Evolutionary conservation across 805 yeast species (phyloP), one percentile per base, ranked within the genome.

Genomic region (Monosporozyma siamensis): DNA sequence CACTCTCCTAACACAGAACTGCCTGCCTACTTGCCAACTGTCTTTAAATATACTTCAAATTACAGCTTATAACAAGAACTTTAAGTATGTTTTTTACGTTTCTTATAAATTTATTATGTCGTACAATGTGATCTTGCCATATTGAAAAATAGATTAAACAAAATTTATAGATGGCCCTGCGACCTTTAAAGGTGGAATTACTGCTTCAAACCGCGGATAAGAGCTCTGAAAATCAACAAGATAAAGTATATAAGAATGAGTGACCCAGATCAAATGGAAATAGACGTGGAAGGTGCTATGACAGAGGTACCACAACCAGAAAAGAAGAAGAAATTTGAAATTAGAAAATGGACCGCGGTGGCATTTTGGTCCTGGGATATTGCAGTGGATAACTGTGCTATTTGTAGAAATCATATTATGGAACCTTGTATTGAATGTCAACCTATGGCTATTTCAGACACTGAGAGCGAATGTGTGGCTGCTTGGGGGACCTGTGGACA

Each of bases 291-390:
- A 18, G 47, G 40, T 17, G 32, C 31, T 18, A 20, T 24, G 8
- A 34, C 34, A 9, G 20, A 32, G 4, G 23, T 18, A 10, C 34
- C 41, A 15, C 24, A 20, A n/a, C 31, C 31, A 14, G 31, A 9
- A 9, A 31, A 30, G 15, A 78, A 82, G 67, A 83, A 82, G 61
- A 74, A 85, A 54, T 89, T 92, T 55, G 97, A 90, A 61, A 89
- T 92, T 32, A 85, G 87, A 60, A 92, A 89, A 69, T 90, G 98
- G 97, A 88, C 95, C 11, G 97, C 97, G 0, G 98, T 92, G 39
- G 97, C 97, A n/a, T 87, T 92, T 61, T 92, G 99, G 99, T 87
- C 97, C 0, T 92, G 98, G 98, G 95, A 87, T 65, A 83, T 87
- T 47, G 90, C 80, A 27, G 90, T 87, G 43, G 98, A 94, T 50